Conservation (phyloP, 2,329 filamentous ascomycete genomes). For the Talaromyces albobiverticillius region DNA sequence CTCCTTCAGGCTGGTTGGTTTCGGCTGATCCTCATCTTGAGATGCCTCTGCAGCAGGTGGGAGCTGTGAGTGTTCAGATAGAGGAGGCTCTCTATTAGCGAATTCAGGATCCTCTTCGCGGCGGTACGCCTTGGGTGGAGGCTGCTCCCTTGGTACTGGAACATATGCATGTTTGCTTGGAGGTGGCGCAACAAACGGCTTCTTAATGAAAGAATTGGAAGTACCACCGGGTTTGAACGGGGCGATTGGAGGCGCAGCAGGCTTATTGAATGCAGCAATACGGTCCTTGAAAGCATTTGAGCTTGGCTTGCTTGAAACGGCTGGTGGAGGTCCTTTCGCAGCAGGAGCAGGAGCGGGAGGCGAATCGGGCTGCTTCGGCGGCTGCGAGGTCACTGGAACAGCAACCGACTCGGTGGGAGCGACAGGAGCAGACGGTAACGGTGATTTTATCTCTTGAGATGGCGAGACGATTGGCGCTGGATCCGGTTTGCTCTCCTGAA, state of each 20-base stretch:
- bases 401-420: slow-evolving; percentile 23
- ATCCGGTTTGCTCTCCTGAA: slow-evolving; percentile 28
- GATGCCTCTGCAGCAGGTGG: slow-evolving; percentile 40
- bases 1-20: slow-evolving; percentile 91
- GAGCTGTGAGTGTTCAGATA: slow-evolving; percentile 29
- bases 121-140: slow-evolving; percentile 72
- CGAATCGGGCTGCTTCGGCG: slow-evolving; percentile 23
- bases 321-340: slow-evolving; percentile 62
- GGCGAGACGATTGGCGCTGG: slow-evolving; percentile 20
- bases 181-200: slow-evolving; percentile 92
- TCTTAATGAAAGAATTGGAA: slow-evolving; percentile 78
- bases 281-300: slow-evolving; percentile 85
- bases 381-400: slow-evolving; percentile 22
- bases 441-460: slow-evolving; percentile 18
- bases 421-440: slow-evolving; percentile 20
- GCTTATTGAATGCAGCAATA: slow-evolving; percentile 95
- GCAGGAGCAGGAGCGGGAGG: slow-evolving; percentile 29
- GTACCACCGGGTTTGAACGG: slow-evolving; percentile 79
- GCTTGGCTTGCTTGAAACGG: slow-evolving; percentile 68
- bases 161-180: slow-evolving; percentile 90
- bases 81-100: slow-evolving; percentile 31
- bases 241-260: slow-evolving; percentile 77
- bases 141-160: slow-evolving; percentile 69
- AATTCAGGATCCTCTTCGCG: slow-evolving; percentile 76
- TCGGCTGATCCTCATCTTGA: slow-evolving; percentile 74